Percentiles rank a stretch among this genome's conserved stretches.
phyloP scores from a whole-genome alignment of 768 basidiomycete species.

The Phanerochaete sordida region DNA sequence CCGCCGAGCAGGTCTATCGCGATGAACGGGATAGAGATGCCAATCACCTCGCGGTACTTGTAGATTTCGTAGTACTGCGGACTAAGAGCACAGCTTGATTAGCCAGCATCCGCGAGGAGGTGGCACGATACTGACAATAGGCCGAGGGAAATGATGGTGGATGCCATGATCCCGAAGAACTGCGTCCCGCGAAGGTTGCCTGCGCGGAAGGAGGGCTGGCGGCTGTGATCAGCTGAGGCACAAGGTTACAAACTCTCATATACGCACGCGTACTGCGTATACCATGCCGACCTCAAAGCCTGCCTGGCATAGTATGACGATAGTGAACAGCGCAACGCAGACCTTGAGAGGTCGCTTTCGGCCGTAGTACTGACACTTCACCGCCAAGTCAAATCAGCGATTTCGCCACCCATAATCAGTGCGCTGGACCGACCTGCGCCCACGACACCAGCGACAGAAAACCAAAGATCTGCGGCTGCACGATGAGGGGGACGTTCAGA shows the following conservation, averaged over 20 bases:
- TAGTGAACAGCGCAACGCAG: constrained; percentile 34
- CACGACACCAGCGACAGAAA: constrained; percentile 58
- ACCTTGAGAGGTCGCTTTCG: constrained; percentile 33
- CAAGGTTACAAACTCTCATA: neutral
- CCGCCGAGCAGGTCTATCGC: constrained; percentile 65
- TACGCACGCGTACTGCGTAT: constrained; percentile 50
- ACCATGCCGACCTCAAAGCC: constrained; percentile 59
- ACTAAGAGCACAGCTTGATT: constrained; percentile 12
- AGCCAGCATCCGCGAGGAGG: neutral
- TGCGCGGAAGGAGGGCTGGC: constrained; percentile 33
- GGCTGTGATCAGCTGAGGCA: neutral
- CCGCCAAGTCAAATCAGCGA: neutral
- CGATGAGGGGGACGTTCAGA: constrained; percentile 68
- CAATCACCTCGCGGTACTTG: constrained; percentile 55
- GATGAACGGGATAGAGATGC: constrained; percentile 71
- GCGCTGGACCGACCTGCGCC: constrained; percentile 45
- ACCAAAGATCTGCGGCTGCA: constrained; percentile 66
- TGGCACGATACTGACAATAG: constrained; percentile 33
- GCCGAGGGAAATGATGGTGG: constrained; percentile 51
- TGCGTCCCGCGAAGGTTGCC: constrained; percentile 38
- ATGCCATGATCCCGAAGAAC: constrained; percentile 61
- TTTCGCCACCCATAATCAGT: too few relatives aligned
- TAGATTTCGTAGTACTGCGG: constrained; percentile 81
- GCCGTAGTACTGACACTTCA: constrained; percentile 68
- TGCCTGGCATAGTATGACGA: constrained; percentile 43